Percentiles rank a stretch among this genome's conserved stretches.
These are phyloP conservation scores for Tephrocybe sp. DNA, from an alignment of 768 basidiomycete genomes.

Conservation along the genomic window DNA sequence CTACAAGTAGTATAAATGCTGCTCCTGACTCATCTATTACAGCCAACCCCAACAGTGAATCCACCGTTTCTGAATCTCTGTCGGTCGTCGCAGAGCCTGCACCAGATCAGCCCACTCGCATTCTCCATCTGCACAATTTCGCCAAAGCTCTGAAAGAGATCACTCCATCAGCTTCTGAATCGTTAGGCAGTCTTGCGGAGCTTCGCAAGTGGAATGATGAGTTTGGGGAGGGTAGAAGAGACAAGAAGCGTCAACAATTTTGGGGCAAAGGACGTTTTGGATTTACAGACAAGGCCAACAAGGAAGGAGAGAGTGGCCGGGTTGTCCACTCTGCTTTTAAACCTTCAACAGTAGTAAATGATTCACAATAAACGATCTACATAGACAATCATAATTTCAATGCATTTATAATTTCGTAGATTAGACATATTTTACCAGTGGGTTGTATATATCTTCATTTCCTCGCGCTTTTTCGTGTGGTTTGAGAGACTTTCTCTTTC, in stretches of 20 bases:
- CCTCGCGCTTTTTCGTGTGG: constrained; percentile 16
- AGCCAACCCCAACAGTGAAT: background rate
- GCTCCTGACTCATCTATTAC: background rate
- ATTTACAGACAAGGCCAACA: constrained; percentile 53
- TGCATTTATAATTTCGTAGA: constrained; percentile 1
- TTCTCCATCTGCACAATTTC: constrained; percentile 64
- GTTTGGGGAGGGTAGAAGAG: constrained; percentile 81
- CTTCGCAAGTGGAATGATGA: constrained; percentile 90
- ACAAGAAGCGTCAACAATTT: constrained; percentile 63
- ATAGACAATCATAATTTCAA: background rate
- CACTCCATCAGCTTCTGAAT: constrained; percentile 84
- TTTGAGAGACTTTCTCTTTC: constrained; percentile 14
- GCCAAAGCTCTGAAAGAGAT: constrained; percentile 85
- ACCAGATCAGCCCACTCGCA: constrained; percentile 14
- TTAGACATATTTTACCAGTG: constrained; percentile 9
- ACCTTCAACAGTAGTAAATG: constrained; percentile 2
- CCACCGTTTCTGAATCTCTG: constrained; percentile 1
- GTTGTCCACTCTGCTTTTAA: constrained; percentile 28
- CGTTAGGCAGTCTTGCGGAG: constrained; percentile 69
- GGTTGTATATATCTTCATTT: constrained; percentile 12
- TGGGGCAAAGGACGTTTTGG: constrained; percentile 92
- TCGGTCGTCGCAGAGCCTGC: constrained; percentile 12
- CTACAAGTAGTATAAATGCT: background rate
- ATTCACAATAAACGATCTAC: background rate
- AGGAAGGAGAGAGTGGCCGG: constrained; percentile 40